These are phyloP conservation scores for Tylopilus intermedius DNA, from an alignment of 768 basidiomycete genomes.

Conservation along the genomic window DNA sequence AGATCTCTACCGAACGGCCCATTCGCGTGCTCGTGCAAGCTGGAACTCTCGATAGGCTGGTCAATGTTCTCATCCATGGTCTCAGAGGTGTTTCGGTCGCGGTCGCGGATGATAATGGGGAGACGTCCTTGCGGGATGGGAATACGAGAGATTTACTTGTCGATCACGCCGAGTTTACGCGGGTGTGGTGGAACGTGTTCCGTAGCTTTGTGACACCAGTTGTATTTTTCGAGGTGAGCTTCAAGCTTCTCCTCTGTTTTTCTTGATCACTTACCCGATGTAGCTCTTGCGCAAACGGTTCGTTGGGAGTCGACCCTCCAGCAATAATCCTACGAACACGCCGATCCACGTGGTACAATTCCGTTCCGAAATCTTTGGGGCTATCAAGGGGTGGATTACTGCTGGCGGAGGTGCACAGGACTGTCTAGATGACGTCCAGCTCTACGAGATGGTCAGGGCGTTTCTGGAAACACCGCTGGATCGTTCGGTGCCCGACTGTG, in stretches of 20 bases:
- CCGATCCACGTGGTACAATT: conserved; percentile 45
- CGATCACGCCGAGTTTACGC: conserved; percentile 67
- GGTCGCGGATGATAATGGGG: conserved; percentile 82
- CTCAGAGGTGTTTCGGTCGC: conserved; percentile 73
- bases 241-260: background rate
- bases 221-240: conserved; percentile 76
- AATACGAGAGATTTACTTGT: conserved; percentile 69
- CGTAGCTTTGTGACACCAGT: conserved; percentile 77
- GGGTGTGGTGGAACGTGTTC: conserved; percentile 81
- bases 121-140: conserved; percentile 71
- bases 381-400: conserved; percentile 67
- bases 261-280: background rate
- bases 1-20: conserved; percentile 64
- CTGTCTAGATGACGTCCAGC: conserved; percentile 62
- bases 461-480: conserved; percentile 59
- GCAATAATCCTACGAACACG: conserved; percentile 38
- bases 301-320: conserved; percentile 42
- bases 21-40: conserved; percentile 74
- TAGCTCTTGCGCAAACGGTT: conserved; percentile 78
- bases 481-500: conserved; percentile 42
- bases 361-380: conserved; percentile 60
- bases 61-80: conserved; percentile 73
- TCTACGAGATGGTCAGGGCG: conserved; percentile 51
- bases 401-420: conserved; percentile 77
- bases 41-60: conserved; percentile 69